Conservation (phyloP, 257 asterid species). For the Fraxinus quadrangulata region DNA sequence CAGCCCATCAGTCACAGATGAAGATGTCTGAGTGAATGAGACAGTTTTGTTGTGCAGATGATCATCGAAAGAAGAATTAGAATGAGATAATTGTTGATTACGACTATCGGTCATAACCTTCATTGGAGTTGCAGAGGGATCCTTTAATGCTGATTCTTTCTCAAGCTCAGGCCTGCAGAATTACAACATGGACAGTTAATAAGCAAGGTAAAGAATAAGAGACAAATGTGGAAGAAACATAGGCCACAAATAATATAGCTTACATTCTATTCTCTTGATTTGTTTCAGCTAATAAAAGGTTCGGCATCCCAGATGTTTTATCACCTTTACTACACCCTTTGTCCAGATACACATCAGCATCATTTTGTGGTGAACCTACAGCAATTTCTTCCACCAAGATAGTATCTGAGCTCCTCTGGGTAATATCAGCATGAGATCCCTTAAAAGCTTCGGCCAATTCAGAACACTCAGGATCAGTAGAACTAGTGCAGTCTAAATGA, state of each 20-base stretch:
- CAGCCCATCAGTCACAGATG: slow-evolving; percentile 61
- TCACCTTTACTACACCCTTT: slow-evolving; percentile 40
- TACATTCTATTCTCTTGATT: slow-evolving; percentile 50
- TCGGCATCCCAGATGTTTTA: slow-evolving; percentile 31
- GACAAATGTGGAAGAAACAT: slow-evolving; percentile 14
- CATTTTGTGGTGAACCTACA: slow-evolving; percentile 35
- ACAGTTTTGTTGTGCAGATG: slow-evolving; percentile 50
- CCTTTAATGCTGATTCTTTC: slow-evolving; percentile 41
- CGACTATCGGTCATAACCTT: slow-evolving; percentile 36
- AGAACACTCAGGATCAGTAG: slow-evolving; percentile 33
- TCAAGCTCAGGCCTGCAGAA: slow-evolving; percentile 47
- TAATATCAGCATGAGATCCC: slow-evolving; percentile 39
- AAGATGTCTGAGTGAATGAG: slow-evolving; percentile 53
- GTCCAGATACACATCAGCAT: slow-evolving; percentile 24
- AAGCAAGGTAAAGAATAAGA: slow-evolving; percentile 4
- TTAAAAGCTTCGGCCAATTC: slow-evolving; percentile 39
- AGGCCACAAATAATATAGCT: slow-evolving; percentile 19
- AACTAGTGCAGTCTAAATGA: slow-evolving; percentile 25
- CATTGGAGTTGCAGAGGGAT: slow-evolving; percentile 41
- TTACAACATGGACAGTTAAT: slow-evolving; percentile 2
- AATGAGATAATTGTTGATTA: slow-evolving; percentile 32
- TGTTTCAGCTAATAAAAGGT: slow-evolving; percentile 35
- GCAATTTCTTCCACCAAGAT: slow-evolving; percentile 32
- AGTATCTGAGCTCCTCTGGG: slow-evolving; percentile 38
- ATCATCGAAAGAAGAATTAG: slow-evolving; percentile 45